These are phyloP conservation scores for Colletotrichum limetticola DNA, from an alignment of 2,329 filamentous ascomycete genomes.

Conservation along the genomic window DNA sequence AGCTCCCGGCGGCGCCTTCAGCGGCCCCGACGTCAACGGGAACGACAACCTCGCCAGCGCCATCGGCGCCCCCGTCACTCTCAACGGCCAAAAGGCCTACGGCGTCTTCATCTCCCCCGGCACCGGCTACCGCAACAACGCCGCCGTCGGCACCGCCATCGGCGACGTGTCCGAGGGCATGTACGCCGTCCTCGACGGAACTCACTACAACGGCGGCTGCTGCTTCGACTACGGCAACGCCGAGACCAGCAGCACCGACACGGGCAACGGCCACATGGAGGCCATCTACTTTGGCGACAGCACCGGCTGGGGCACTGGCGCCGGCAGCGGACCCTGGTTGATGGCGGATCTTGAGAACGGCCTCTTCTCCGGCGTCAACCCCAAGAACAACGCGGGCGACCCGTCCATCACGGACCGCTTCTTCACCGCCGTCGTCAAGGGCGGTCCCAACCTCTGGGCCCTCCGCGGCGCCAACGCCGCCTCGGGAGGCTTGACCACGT, in stretches of 20 bases:
- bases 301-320: constrained; percentile 65
- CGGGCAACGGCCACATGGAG: constrained; percentile 75
- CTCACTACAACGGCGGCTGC: constrained; percentile 67
- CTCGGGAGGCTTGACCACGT: constrained; percentile 66
- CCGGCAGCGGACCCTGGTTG: constrained; percentile 72
- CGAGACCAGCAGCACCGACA: constrained; percentile 61
- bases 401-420: constrained; percentile 66
- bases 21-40: constrained; percentile 65
- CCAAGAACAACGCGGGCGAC: constrained; percentile 59
- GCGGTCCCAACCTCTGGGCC: constrained; percentile 65
- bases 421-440: constrained; percentile 67
- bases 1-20: constrained; percentile 67
- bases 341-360: constrained; percentile 78
- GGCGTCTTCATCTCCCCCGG: constrained; percentile 71
- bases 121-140: constrained; percentile 72
- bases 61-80: constrained; percentile 68
- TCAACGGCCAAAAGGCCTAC: constrained; percentile 71
- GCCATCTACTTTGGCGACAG: constrained; percentile 72
- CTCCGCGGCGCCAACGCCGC: constrained; percentile 67
- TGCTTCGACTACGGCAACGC: constrained; percentile 70
- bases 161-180: constrained; percentile 68
- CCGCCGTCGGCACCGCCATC: constrained; percentile 60
- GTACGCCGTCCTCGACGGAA: constrained; percentile 70
- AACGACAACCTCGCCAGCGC: constrained; percentile 70
- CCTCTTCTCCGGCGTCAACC: constrained; percentile 66